These are phyloP conservation scores for Lasiodiplodia gonubiensis DNA, from an alignment of 2,329 filamentous ascomycete species.

Conservation along the genomic window DNA sequence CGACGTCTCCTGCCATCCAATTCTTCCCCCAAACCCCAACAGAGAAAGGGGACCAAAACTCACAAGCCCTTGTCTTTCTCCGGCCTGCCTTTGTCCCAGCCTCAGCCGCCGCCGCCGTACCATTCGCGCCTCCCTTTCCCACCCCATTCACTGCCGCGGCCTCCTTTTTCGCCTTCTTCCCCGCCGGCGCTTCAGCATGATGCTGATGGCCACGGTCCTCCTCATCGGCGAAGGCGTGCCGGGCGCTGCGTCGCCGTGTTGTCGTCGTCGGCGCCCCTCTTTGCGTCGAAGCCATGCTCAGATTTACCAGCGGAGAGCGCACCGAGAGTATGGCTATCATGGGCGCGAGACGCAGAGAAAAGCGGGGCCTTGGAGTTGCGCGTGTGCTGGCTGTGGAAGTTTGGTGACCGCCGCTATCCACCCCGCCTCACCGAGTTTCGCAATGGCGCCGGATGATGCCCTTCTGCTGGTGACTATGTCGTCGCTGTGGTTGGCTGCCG, in stretches of 20 bases:
- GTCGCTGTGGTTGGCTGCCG: not conserved
- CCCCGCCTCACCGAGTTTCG: not conserved
- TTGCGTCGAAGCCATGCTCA: slow-evolving; percentile 56
- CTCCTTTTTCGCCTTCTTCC: slow-evolving; percentile 49
- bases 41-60: slow-evolving; percentile 30
- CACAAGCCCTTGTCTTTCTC: slow-evolving; percentile 45
- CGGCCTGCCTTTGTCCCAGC: slow-evolving; percentile 39
- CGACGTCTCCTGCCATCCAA: slow-evolving; percentile 22
- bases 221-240: slow-evolving; percentile 48
- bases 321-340: slow-evolving; percentile 30
- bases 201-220: slow-evolving; percentile 1
- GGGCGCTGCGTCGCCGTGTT: slow-evolving; percentile 54
- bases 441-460: not conserved
- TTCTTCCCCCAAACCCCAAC: not conserved
- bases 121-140: slow-evolving; percentile 34
- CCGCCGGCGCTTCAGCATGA: slow-evolving; percentile 49
- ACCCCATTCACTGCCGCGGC: not conserved
- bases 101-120: slow-evolving; percentile 26
- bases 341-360: not conserved
- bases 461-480: too few species aligned
- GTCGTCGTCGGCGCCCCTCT: slow-evolving; percentile 36
- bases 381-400: not conserved
- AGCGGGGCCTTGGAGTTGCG: not conserved
- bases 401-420: too few species aligned
- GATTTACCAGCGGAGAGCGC: slow-evolving; percentile 52